Base-by-base conservation (phyloP, 129 eudicot genomes). In the Deinandra increscens region DNA sequence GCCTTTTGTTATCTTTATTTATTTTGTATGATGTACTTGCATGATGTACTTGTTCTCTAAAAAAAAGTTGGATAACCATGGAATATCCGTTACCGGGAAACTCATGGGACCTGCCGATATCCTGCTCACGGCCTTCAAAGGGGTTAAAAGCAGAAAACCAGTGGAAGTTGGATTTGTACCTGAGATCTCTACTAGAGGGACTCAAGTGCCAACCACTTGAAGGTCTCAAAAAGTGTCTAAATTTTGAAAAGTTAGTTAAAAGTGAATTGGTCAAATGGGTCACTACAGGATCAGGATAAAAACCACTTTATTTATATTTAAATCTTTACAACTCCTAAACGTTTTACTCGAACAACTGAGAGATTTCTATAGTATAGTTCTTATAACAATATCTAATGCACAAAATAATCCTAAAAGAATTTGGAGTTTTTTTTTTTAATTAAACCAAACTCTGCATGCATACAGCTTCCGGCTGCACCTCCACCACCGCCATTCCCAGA, bases 401-500 rank as follows among this genome's bases (percentile, higher is more conserved):
- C 6, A 7, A 45, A 45, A 12, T 44, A 11, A 13, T 44, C 12
- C 44, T 9, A 49, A 56, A 56, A 23, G 15, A 54, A 54, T 22
- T 33, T 31, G 31, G 18, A 59, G 31, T 20, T 4, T 18, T 56
- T 41, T 58, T 64, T 18, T 56, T 41, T 58, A 51, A 37, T 46
- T 71, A 43, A 72, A 61, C 71, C 31, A 13, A 63, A 73, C 9
- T n/a, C n/a, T n/a, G n/a, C 38, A 50, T 34, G 33, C 65, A 51
- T 77, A 58, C 83, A 91, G 97, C 92, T 91, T 11, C 95, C 89
- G 8, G 86, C 95, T 8, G 89, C 91, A 7, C 95, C 97, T 15
- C 95, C 85, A 10, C 97, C 97, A 8, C 97, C 97, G 3, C 87
- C 95, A 4, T 91, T 91, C 60, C 97, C 97, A 0, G 97, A 91